Conservation (phyloP, 257 asterid species). For the Lavandula angustifolia region DNA sequence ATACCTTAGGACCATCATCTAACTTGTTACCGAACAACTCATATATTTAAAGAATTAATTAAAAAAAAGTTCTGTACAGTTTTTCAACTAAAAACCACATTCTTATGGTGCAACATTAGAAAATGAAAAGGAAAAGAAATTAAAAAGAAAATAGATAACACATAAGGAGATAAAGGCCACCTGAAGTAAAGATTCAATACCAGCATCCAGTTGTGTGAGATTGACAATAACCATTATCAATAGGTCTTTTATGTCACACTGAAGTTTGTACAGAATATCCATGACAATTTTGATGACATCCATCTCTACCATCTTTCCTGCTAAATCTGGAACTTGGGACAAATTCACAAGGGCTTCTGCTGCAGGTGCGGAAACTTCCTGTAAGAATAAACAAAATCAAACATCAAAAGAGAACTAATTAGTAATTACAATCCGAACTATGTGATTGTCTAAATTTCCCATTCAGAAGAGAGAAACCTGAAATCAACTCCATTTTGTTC, state of each 20-base stretch:
- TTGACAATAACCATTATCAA: slow-evolving; percentile 92
- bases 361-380: slow-evolving; percentile 95
- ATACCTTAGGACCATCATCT: slow-evolving; percentile 3
- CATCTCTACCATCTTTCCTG: slow-evolving; percentile 67
- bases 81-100: slow-evolving; percentile 1
- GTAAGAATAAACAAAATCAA: slow-evolving; percentile 34
- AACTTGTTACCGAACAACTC: slow-evolving; percentile 7
- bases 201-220: slow-evolving; percentile 82
- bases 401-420: slow-evolving; percentile 14
- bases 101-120: background rate
- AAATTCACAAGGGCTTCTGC: slow-evolving; percentile 90
- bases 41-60: slow-evolving; percentile 15
- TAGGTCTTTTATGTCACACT: slow-evolving; percentile 55
- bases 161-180: slow-evolving; percentile 43
- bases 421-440: slow-evolving; percentile 2
- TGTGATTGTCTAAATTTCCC: background rate
- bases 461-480: background rate
- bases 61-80: background rate
- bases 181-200: slow-evolving; percentile 87
- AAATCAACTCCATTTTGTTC: background rate
- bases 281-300: slow-evolving; percentile 54
- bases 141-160: too few relatives aligned
- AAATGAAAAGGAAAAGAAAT: background rate
- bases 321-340: slow-evolving; percentile 68
- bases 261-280: slow-evolving; percentile 67